Conservation (phyloP, 371 early-diverging fungal species). For the Synchytrium microbalum region DNA sequence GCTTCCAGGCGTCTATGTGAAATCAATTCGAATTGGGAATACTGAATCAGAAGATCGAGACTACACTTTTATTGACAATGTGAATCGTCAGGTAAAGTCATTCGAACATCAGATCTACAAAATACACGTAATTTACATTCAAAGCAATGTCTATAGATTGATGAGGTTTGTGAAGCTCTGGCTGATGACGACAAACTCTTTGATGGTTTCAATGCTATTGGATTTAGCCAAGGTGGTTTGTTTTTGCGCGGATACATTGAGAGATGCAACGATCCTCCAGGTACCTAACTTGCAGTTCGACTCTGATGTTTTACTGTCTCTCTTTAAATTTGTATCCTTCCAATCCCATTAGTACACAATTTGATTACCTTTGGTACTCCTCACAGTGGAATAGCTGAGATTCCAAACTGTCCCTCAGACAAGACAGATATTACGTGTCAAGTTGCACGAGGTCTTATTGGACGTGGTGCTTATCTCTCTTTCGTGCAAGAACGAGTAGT, state of each 20-base stretch:
- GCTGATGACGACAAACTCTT: conserved; percentile 36
- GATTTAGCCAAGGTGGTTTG: conserved; percentile 86
- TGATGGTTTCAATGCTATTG: conserved; percentile 80
- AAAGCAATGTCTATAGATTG: conserved; percentile 24
- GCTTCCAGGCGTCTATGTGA: conserved; percentile 44
- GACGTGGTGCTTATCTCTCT: conserved; percentile 65
- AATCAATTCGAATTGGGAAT: conserved; percentile 64
- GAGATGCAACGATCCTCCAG: conserved; percentile 64
- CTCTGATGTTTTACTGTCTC: background rate
- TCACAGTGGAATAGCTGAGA: conserved; percentile 60
- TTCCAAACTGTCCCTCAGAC: conserved; percentile 58
- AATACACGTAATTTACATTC: too few relatives aligned
- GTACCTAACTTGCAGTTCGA: conserved; percentile 67
- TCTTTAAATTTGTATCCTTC: background rate
- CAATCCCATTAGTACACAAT: background rate
- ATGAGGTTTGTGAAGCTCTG: conserved; percentile 29
- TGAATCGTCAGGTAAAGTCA: conserved; percentile 67
- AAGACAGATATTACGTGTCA: conserved; percentile 39
- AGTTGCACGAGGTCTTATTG: conserved; percentile 58
- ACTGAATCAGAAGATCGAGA: conserved; percentile 57
- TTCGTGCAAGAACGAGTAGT: conserved; percentile 74
- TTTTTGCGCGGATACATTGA: conserved; percentile 69
- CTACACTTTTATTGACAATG: conserved; percentile 74
- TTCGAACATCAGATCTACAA: too few relatives aligned
- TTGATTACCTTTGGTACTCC: conserved; percentile 4